A percentile compares a stretch with the other conserved stretches of the same genome.
These are phyloP conservation scores for Trichopus zeylanicus DNA, from an alignment of 116 monocot genomes.

Conservation along the genomic window DNA sequence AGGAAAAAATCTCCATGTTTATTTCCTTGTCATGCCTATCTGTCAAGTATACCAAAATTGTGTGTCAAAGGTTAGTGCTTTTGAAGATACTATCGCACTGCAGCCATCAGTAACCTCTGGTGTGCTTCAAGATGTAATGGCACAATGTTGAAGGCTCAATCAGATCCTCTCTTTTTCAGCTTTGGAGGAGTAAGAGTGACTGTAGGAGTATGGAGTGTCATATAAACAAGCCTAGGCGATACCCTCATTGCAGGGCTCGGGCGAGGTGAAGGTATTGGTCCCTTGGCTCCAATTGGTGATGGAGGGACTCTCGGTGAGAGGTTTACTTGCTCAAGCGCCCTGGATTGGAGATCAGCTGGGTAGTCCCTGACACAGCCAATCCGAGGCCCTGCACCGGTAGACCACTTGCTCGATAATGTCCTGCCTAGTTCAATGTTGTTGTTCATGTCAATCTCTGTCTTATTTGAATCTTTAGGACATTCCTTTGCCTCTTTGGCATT, in stretches of 20 bases:
- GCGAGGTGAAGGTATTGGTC: conserved; percentile 68
- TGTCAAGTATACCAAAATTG: not conserved
- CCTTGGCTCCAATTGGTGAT: conserved; percentile 23
- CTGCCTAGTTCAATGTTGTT: not conserved
- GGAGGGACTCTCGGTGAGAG: conserved; percentile 40
- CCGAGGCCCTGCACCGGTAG: conserved; percentile 55
- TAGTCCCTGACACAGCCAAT: conserved; percentile 71
- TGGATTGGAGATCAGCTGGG: conserved; percentile 53
- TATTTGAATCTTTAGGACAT: not conserved
- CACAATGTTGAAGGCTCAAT: too few relatives aligned
- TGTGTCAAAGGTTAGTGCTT: not conserved
- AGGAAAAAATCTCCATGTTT: not conserved
- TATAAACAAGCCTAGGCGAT: conserved; percentile 43
- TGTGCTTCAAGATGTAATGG: too few relatives aligned
- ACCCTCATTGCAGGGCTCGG: conserved; percentile 48
- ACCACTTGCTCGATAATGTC: conserved; percentile 39
- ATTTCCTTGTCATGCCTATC: not conserved
- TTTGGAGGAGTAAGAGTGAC: conserved; percentile 30
- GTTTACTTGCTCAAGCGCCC: conserved; percentile 65
- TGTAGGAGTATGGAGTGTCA: conserved; percentile 36
- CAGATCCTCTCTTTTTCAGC: conserved; percentile 1
- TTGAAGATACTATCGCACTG: not conserved
- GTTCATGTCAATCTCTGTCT: not conserved
- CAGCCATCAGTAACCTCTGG: not conserved
- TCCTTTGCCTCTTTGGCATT: conserved; percentile 20